Percentiles rank a stretch among this genome's conserved stretches.
These are phyloP conservation scores for Yamadazyma pseudoaaseri DNA, from an alignment of 1,139 yeast species.

Conservation along the genomic window DNA sequence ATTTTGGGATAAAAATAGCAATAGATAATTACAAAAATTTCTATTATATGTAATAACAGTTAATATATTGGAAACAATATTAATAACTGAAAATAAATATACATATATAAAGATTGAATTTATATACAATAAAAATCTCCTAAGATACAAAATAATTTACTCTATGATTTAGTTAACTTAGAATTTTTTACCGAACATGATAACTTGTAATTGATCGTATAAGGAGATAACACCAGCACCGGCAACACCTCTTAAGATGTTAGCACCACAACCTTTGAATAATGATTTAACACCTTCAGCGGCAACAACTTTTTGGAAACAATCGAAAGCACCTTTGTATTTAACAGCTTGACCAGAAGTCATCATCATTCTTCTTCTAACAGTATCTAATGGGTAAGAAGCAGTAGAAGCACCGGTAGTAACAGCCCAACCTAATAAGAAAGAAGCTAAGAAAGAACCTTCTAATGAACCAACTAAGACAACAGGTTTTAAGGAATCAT, in stretches of 20 bases:
- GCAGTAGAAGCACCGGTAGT: conserved; percentile 57
- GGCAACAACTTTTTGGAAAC: conserved; percentile 49
- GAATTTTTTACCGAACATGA: conserved; percentile 51
- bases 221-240: conserved; percentile 57
- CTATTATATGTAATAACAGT: no score
- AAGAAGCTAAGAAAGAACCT: conserved; percentile 55
- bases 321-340: conserved; percentile 52
- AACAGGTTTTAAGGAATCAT: conserved; percentile 55
- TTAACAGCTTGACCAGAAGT: conserved; percentile 56
- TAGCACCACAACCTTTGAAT: conserved; percentile 58
- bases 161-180: conserved; percentile 15
- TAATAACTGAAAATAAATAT: conserved; percentile 3
- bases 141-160: conserved; percentile 18
- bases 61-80: no score
- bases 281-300: conserved; percentile 52
- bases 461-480: conserved; percentile 55
- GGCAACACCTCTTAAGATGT: conserved; percentile 59
- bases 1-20: background rate
- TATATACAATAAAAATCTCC: conserved; percentile 20
- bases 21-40: background rate
- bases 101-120: conserved; percentile 14
- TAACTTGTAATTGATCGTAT: conserved; percentile 53
- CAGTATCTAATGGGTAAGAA: conserved; percentile 55
- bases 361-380: conserved; percentile 60
- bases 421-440: conserved; percentile 56